Conservation (phyloP, 345 rosid genomes). For the Streptanthus diversifolius region DNA sequence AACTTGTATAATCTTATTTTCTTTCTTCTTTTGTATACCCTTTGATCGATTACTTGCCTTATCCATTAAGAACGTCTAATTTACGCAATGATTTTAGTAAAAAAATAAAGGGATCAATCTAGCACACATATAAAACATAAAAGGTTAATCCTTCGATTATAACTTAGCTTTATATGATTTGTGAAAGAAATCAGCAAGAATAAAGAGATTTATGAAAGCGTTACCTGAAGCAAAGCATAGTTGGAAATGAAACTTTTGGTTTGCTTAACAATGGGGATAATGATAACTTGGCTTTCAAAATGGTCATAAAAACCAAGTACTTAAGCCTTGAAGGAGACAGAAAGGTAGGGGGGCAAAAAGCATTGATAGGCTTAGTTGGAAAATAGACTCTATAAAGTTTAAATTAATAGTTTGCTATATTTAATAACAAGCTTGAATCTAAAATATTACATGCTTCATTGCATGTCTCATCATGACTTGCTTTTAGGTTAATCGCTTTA, state of each 20-base stretch:
- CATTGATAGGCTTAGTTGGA: constrained; percentile 37
- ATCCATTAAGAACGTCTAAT: constrained; percentile 9
- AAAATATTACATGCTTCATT: constrained; percentile 16
- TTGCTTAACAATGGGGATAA: constrained; percentile 22
- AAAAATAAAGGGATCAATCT: background rate
- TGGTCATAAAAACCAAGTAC: constrained; percentile 2
- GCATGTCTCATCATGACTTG: constrained; percentile 31
- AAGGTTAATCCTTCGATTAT: background rate
- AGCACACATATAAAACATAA: constrained; percentile 1
- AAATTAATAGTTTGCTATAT: background rate
- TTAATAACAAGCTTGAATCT: constrained; percentile 17
- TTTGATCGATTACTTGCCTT: background rate
- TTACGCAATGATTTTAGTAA: background rate
- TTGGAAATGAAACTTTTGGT: constrained; percentile 9
- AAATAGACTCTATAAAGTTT: constrained; percentile 17
- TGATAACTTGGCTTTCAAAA: constrained; percentile 19
- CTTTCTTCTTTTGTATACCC: background rate
- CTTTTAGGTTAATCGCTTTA: constrained; percentile 15
- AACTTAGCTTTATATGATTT: background rate
- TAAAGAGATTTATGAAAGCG: constrained; percentile 19
- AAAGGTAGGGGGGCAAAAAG: constrained; percentile 21
- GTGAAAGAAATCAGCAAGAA: constrained; percentile 13
- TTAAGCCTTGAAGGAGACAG: constrained; percentile 30
- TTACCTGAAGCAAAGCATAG: constrained; percentile 28
- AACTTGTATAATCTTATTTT: background rate